phyloP scores from a whole-genome alignment of 2,329 filamentous ascomycete genomes.

The Magnaporthiopsis rhizophila region DNA sequence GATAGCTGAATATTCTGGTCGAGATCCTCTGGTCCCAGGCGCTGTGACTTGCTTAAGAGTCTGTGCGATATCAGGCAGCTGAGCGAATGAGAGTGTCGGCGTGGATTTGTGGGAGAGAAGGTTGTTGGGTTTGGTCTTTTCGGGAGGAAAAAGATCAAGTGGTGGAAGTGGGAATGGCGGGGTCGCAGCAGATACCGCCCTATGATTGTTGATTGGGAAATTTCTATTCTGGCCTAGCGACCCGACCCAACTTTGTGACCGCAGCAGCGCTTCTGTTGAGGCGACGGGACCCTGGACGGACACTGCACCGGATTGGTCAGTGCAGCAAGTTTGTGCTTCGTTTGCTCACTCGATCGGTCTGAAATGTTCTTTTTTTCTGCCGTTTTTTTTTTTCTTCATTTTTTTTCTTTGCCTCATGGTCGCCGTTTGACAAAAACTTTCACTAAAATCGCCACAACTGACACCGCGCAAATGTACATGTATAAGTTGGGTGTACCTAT shows the following conservation, averaged over 20 bases:
- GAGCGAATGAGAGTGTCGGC: neutral
- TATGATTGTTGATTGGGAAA: constrained; percentile 7
- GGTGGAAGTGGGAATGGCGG: constrained; percentile 8
- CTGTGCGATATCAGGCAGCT: neutral
- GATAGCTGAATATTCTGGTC: neutral
- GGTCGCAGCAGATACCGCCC: constrained; percentile 4
- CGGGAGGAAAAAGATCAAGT: constrained; percentile 4
- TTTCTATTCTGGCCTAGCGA: constrained; percentile 6
- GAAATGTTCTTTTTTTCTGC: neutral
- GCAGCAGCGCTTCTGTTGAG: constrained; percentile 7
- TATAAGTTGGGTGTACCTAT: neutral
- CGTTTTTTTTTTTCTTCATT: neutral
- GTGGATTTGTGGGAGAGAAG: neutral
- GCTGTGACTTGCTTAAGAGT: neutral
- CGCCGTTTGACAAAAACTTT: neutral
- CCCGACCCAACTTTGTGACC: constrained; percentile 5
- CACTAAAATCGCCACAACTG: neutral
- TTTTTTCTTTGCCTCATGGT: neutral
- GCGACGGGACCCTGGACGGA: constrained; percentile 2
- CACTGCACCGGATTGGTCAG: constrained; percentile 7
- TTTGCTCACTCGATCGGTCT: neutral
- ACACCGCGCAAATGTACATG: neutral
- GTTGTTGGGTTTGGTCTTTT: neutral
- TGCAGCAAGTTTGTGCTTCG: neutral
- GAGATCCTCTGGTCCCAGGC: neutral